These are phyloP conservation scores for Apophysomyces elegans DNA, from an alignment of 371 early-diverging fungal species.

Conservation along the genomic window DNA sequence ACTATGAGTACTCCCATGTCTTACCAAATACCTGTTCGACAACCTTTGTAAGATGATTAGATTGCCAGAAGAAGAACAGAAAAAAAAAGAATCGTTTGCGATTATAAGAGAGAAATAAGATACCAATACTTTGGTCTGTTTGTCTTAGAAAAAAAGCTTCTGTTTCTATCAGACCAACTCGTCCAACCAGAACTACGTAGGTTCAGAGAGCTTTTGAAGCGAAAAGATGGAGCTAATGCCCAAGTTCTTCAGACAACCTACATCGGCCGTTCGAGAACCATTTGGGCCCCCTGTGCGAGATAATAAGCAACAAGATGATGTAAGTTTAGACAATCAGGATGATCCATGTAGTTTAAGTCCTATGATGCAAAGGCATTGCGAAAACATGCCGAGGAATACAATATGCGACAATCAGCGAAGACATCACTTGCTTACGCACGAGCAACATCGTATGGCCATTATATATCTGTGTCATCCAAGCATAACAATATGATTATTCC, in stretches of 20 bases:
- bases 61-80: too few species aligned
- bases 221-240: neutral
- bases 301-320: neutral
- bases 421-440: constrained; percentile 22
- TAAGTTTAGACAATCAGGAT: neutral
- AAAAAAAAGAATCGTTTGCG: neutral
- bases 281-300: constrained; percentile 1
- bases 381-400: constrained; percentile 28
- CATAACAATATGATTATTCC: constrained; percentile 32
- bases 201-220: neutral
- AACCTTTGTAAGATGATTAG: neutral
- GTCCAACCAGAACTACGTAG: neutral
- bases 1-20: neutral
- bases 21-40: neutral
- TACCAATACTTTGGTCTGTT: too few species aligned
- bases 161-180: neutral
- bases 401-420: constrained; percentile 23
- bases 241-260: neutral
- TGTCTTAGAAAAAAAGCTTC: neutral
- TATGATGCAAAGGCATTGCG: constrained; percentile 15
- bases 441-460: constrained; percentile 22
- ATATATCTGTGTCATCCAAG: constrained; percentile 19
- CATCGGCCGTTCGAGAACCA: neutral
- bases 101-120: neutral
- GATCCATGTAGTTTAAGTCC: neutral